Base-by-base conservation (phyloP, 768 basidiomycete genomes). In the Mycena pura region DNA sequence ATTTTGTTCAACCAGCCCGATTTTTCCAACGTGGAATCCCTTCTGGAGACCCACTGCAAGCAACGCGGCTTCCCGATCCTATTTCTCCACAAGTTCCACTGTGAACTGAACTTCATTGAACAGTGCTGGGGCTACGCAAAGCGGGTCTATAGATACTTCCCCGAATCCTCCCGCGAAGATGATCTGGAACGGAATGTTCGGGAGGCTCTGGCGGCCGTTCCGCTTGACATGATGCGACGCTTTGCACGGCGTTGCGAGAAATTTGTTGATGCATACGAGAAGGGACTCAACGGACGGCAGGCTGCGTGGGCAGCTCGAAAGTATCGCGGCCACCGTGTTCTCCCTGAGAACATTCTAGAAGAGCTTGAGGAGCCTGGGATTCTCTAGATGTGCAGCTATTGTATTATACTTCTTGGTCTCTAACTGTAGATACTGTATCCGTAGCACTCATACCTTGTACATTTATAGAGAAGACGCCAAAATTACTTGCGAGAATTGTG, bases 41-140 rank as follows among this genome's bases (percentile, higher is more conserved):
- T 51, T 6, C 51, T 64, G 25, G 57, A 54, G 24, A n/a, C 14
- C 1, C 6, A 22, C 5, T 64, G 63, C 36, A 25, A 22, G 3
- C 15, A 10, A 0, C 29, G 13, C 4, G 55, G 55, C 4, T 10
- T 63, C 21, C 9, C 6, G 4, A 27, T 64, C 36, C 9, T 64
- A 9, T 64, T 64, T n/a, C 32, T 60, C 31, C 49, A 41, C 6
- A 60, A 52, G 17, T 52, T 60, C 24, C 58, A 60, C 19, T 52
- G 48, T 27, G 65, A 72, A 64, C 60, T 72, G 24, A 72, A 73
- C 46, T 64, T 64, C 28, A 73, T 73, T 43, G 72, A 73, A 49
- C 54, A 63, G 60, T 62, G 58, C 22, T 72, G 68, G 69, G 70
- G 72, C 6, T 65, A 62, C 55, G 66, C 65, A 32, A 73, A 73